phyloP scores from a whole-genome alignment of 73 alveolate species.

The Stentor coeruleus region DNA sequence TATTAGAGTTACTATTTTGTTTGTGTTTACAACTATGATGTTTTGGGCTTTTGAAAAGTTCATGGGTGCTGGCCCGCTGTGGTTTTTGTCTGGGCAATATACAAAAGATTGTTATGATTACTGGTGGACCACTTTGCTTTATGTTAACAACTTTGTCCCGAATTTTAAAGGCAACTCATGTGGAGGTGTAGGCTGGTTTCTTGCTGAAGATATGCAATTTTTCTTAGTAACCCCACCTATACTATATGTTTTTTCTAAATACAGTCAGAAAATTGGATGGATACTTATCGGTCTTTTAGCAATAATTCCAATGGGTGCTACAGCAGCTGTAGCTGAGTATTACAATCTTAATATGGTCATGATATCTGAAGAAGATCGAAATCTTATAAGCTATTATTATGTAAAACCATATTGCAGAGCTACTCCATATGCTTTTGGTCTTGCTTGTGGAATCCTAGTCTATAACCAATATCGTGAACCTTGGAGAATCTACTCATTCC shows the following conservation, averaged over 20 bases:
- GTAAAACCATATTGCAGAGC: constrained; percentile 34
- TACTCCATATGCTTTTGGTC: constrained; percentile 33
- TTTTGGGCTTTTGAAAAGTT: not conserved
- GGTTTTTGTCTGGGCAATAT: constrained; percentile 1
- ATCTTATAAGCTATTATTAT: not conserved
- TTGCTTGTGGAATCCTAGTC: constrained; percentile 19
- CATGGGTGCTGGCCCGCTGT: constrained; percentile 46
- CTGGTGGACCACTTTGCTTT: constrained; percentile 44
- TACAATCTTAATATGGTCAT: not conserved
- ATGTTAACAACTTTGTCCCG: constrained; percentile 34
- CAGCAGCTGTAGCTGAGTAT: not conserved
- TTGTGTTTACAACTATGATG: constrained; percentile 13
- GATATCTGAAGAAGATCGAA: not conserved
- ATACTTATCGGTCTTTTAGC: not conserved
- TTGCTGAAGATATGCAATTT: constrained; percentile 41
- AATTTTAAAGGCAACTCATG: constrained; percentile 18
- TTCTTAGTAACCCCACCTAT: constrained; percentile 33
- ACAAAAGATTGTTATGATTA: constrained; percentile 14
- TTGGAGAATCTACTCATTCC: too few relatives aligned
- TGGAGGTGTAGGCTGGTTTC: constrained; percentile 39
- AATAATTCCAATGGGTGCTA: not conserved
- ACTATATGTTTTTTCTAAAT: not conserved
- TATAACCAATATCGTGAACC: too few relatives aligned
- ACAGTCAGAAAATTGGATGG: not conserved
- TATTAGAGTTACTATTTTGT: constrained; percentile 33